A percentile compares a stretch with the other conserved stretches of the same genome.
Evolutionary conservation across 1,284 basidiomycete species (phyloP).

Genomic region (Trichosporon sp.): DNA sequence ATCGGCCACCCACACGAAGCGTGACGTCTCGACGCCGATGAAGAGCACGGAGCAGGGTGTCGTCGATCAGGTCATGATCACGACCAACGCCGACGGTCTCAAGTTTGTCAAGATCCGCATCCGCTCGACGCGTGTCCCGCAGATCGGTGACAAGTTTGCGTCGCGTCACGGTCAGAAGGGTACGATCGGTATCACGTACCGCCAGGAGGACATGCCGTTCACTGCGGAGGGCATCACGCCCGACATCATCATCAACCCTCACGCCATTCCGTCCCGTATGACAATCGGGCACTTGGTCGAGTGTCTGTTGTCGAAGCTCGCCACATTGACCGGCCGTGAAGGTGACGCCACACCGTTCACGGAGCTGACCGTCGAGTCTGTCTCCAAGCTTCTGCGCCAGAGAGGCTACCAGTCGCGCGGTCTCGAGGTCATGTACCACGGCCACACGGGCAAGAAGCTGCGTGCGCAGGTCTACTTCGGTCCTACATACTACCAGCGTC

Average conservation of each 20-base stretch:
- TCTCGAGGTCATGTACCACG: slow-evolving; percentile 97
- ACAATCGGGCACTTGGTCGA: slow-evolving; percentile 99
- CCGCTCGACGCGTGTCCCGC: slow-evolving; percentile 88
- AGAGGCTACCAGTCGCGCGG: slow-evolving; percentile 94
- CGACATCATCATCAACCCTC: slow-evolving; percentile 97
- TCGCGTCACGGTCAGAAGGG: slow-evolving; percentile 99
- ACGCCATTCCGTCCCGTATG: slow-evolving; percentile 99
- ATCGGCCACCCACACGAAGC: slow-evolving; percentile 78
- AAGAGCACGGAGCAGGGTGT: slow-evolving; percentile 98
- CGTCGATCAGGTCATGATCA: slow-evolving; percentile 94
- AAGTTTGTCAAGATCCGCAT: slow-evolving; percentile 99
- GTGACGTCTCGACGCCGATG: slow-evolving; percentile 93
- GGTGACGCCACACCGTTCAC: slow-evolving; percentile 99
- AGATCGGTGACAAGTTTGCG: slow-evolving; percentile 98
- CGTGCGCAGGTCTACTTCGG: slow-evolving; percentile 98
- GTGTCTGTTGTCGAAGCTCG: slow-evolving; percentile 92
- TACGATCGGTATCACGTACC: slow-evolving; percentile 97
- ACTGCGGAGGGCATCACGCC: slow-evolving; percentile 93
- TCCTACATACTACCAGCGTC: slow-evolving; percentile 96
- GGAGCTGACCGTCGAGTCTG: slow-evolving; percentile 92
- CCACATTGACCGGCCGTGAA: slow-evolving; percentile 91
- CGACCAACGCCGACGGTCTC: slow-evolving; percentile 90
- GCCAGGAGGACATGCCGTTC: slow-evolving; percentile 99
- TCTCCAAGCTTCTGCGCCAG: slow-evolving; percentile 71
- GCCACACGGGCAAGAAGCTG: slow-evolving; percentile 92